Percentiles rank a stretch among this genome's conserved stretches.
Conservation (phyloP, 345 rosid genomes). For the Excoecaria cochinchinensis region DNA sequence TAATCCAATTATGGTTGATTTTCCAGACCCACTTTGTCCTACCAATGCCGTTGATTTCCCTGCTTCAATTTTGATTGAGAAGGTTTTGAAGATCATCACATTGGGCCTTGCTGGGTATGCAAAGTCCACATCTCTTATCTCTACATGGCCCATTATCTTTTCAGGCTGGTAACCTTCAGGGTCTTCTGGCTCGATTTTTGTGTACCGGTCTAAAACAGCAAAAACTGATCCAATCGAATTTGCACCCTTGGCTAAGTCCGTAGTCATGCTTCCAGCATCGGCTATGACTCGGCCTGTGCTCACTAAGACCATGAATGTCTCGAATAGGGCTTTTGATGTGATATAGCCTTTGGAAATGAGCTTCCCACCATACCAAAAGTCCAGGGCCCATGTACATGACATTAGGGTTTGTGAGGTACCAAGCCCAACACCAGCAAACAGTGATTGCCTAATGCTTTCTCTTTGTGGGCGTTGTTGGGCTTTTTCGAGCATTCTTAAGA, state of each 20-base stretch:
- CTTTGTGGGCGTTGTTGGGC: constrained; percentile 42
- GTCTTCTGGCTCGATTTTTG: constrained; percentile 30
- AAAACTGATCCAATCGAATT: constrained; percentile 29
- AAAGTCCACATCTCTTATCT: constrained; percentile 23
- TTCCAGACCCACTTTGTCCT: constrained; percentile 36
- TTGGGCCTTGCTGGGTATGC: constrained; percentile 34
- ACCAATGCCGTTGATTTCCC: constrained; percentile 35
- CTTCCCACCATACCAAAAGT: constrained; percentile 35
- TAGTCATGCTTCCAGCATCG: constrained; percentile 31
- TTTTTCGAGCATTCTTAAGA: constrained; percentile 38
- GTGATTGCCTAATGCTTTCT: constrained; percentile 31
- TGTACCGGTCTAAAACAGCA: constrained; percentile 21
- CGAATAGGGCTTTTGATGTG: constrained; percentile 18
- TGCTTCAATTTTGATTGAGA: constrained; percentile 27
- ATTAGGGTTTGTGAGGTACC: constrained; percentile 41
- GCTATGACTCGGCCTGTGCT: constrained; percentile 35
- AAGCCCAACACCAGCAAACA: constrained; percentile 40
- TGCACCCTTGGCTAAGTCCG: constrained; percentile 29
- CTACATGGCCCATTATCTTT: constrained; percentile 19
- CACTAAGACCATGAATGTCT: constrained; percentile 30
- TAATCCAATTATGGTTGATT: constrained; percentile 30
- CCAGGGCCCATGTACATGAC: constrained; percentile 34
- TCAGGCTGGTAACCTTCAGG: constrained; percentile 11
- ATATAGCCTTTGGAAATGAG: constrained; percentile 28
- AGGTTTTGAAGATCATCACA: constrained; percentile 22